Conservation (phyloP, 2,329 filamentous ascomycete species). For the Fusarium denticulatum region DNA sequence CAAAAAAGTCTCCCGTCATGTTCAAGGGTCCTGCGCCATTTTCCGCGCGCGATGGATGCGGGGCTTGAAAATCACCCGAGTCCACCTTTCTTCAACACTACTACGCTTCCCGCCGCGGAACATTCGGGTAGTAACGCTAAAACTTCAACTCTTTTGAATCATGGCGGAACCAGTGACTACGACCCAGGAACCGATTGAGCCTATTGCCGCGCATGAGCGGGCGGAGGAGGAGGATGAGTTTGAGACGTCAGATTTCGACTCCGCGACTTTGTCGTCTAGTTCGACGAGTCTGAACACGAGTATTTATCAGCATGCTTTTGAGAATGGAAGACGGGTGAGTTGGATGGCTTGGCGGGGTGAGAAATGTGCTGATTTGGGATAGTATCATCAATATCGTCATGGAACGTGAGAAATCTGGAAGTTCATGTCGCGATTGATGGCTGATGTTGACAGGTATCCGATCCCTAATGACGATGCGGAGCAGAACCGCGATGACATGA, state of each 20-base stretch:
- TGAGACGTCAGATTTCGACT: slow-evolving; percentile 35
- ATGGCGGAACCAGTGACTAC: slow-evolving; percentile 8
- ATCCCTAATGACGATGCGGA: slow-evolving; percentile 43
- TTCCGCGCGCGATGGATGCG: not conserved
- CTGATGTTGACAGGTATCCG: slow-evolving; percentile 39
- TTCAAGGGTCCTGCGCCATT: slow-evolving; percentile 14
- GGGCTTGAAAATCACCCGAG: not conserved
- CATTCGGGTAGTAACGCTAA: not conserved
- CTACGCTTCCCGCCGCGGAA: not conserved
- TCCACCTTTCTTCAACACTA: not conserved
- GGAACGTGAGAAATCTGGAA: slow-evolving; percentile 21
- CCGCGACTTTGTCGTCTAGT: slow-evolving; percentile 13
- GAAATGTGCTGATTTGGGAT: not conserved
- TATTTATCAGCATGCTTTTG: slow-evolving; percentile 38
- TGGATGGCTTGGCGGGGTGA: fast-evolving
- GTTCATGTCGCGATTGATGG: fast-evolving
- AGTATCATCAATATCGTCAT: slow-evolving; percentile 41
- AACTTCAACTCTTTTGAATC: not conserved
- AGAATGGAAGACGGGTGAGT: slow-evolving; percentile 39
- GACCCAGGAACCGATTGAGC: slow-evolving; percentile 13
- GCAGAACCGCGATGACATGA: slow-evolving; percentile 41
- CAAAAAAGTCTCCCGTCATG: not conserved
- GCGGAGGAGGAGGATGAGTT: slow-evolving; percentile 35
- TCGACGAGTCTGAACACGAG: slow-evolving; percentile 37
- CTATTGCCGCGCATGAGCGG: slow-evolving; percentile 3